Conservation (phyloP, 2,329 filamentous ascomycete species). For the Neofusicoccum parvum region DNA sequence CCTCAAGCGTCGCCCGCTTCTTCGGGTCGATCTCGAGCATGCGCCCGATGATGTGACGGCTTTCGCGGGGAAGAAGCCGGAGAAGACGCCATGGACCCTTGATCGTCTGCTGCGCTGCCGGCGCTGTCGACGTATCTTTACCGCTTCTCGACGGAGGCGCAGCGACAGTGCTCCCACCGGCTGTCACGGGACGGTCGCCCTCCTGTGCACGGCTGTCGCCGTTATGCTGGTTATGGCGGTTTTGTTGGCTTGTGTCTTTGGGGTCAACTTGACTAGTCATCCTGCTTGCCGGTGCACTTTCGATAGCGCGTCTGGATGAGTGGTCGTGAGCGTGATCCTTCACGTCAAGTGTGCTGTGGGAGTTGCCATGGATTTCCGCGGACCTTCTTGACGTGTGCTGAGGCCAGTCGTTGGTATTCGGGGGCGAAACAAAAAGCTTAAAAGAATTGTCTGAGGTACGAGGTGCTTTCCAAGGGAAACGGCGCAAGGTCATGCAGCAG, state of each 20-base stretch:
- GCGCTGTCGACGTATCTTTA: constrained; percentile 46
- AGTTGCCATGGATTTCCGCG: constrained; percentile 32
- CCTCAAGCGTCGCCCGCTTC: constrained; percentile 78
- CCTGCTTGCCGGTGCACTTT: constrained; percentile 47
- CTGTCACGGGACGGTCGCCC: constrained; percentile 27
- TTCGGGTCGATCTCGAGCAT: constrained; percentile 91
- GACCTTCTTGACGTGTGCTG: constrained; percentile 18
- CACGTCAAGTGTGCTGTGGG: constrained; percentile 36
- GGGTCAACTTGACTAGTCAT: constrained; percentile 32
- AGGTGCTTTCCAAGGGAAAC: constrained; percentile 97
- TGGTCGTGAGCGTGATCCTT: constrained; percentile 25
- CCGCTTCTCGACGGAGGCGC: constrained; percentile 21
- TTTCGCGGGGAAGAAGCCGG: constrained; percentile 84
- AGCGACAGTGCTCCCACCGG: background rate
- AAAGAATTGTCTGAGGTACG: constrained; percentile 91
- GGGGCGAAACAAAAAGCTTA: constrained; percentile 85
- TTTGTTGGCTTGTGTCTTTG: constrained; percentile 29
- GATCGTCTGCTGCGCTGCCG: constrained; percentile 67
- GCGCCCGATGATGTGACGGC: constrained; percentile 81
- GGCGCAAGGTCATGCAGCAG: constrained; percentile 94
- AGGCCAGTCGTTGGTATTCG: constrained; percentile 56
- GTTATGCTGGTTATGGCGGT: constrained; percentile 33
- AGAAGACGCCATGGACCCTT: constrained; percentile 91
- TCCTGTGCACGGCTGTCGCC: constrained; percentile 18
- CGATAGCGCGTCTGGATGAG: constrained; percentile 22